Evolutionary conservation across 73 alveolate genomes (phyloP), one percentile per base, ranked within the genome.

Genomic region (Diophrys appendiculata): DNA sequence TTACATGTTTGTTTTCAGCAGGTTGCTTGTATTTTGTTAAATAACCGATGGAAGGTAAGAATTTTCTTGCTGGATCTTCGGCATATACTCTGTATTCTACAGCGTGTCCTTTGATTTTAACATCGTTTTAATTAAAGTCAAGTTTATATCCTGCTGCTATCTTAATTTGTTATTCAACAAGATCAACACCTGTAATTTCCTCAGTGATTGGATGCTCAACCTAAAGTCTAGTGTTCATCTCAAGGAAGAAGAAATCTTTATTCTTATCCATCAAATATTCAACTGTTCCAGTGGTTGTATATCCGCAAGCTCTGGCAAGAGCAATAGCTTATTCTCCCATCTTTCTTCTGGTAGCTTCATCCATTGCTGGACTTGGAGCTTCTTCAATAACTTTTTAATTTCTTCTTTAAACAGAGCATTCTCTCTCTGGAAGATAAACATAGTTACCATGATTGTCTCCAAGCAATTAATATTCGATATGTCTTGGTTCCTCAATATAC

Each of bases 401-500:
- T 76, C 95, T 76, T n/a, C 95, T 68, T 86, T 88, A 88, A 35
- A 88, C 89, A 23, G 92, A 77, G 81, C 95, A 88, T 65, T 88
- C 95, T 30, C 95, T 65, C 56, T 88, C 95, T 28, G 84, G 86
- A 68, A 83, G 72, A 33, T 88, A 88, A 54, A 88, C 78, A 56
- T 80, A 76, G 90, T 88, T 88, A 55, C 95, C 95, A 56, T 83
- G 83, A 54, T 88, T 76, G 34, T 68, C 83, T 31, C 78, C 88
- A 11, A 74, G 72, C 27, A 65, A 65, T 52, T 79, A 56, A 53
- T 43, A 79, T 88, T 94, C 99, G 73, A 94, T 94, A 78, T 94
- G 99, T 72, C 98, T 88, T 2, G 99, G 98, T 68, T 93, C 96
- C 33, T 87, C 96, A 34, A 94, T 92, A 86, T 85, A 94, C 82